Evolutionary conservation across 192 early-diverging fungal species (phyloP), one percentile per base, ranked within the genome.

Genomic region (Dissophora globulifera): DNA sequence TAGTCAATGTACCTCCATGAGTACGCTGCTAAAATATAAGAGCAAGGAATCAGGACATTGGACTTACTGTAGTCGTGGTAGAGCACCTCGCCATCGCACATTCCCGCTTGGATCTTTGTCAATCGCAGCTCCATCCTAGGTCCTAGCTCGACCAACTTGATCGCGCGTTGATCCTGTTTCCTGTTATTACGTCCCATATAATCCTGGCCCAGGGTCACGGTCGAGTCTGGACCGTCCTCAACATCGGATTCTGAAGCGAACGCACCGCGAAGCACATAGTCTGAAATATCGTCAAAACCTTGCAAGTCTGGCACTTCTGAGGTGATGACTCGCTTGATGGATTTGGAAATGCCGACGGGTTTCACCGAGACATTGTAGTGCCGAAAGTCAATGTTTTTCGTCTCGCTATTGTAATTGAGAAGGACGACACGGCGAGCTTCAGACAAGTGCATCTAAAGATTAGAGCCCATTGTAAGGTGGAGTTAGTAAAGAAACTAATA

Each of bases 41-140:
- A n/a, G n/a, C n/a, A n/a, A n/a, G n/a, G n/a, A 13, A 38, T 38
- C 7, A 13, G 13, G 35, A 38, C 6, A 38, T 6, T 9, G 35
- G 35, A 81, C 87, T 72, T 85, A 92, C 89, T 67, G 64, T 88
- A 89, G 46, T 86, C 86, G 82, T 99, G 96, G 79, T 91, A 93
- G 26, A 99, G 78, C n/a, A 99, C 90, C 47, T 97, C 94, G 33
- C 96, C 97, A 38, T 88, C 90, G 63, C 95, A 95, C 56, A 99
- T 64, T 1, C 94, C 97, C 35, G 74, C 87, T 67, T 96, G 87
- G 43, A 99, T 91, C 85, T 99, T 99, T 56, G 93, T 70, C 47
- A 99, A 81, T 48, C 82, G 67, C 43, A 98, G 80, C 40, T 93
- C 87, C 88, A 99, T 88, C 29, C 96, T 85, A 25, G 97, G 97